Conservation (phyloP, 306 rosid species). For the Rubus idaeus region DNA sequence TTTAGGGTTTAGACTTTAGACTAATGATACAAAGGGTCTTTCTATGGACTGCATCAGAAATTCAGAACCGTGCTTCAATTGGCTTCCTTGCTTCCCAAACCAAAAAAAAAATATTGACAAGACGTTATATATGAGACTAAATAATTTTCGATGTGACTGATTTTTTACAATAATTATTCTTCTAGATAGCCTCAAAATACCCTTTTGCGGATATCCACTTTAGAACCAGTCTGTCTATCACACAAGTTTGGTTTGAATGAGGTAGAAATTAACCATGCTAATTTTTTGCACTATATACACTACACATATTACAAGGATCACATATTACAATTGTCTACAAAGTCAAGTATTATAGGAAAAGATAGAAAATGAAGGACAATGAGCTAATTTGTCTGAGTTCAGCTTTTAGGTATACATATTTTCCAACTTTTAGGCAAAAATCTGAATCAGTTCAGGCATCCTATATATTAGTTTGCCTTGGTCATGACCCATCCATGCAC, state of each 20-base stretch:
- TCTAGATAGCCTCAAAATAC: too few species aligned
- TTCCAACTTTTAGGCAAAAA: background rate
- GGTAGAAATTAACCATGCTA: too few species aligned
- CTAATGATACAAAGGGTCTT: background rate
- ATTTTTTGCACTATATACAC: background rate
- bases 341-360: background rate
- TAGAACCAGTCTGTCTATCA: too few species aligned
- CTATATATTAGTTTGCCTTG: background rate
- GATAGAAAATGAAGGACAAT: background rate
- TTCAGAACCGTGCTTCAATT: conserved; percentile 10
- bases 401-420: background rate
- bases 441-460: background rate
- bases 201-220: too few species aligned
- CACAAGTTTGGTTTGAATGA: too few species aligned
- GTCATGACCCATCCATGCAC: conserved; percentile 1
- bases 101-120: background rate
- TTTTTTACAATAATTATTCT: too few species aligned
- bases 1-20: background rate
- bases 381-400: background rate
- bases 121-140: too few species aligned
- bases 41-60: too few species aligned
- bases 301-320: background rate
- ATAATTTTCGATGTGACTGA: too few species aligned
- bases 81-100: conserved; percentile 9
- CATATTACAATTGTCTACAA: background rate